Base-by-base conservation (phyloP, 305 asterid species). In the Fraxinus greggii region DNA sequence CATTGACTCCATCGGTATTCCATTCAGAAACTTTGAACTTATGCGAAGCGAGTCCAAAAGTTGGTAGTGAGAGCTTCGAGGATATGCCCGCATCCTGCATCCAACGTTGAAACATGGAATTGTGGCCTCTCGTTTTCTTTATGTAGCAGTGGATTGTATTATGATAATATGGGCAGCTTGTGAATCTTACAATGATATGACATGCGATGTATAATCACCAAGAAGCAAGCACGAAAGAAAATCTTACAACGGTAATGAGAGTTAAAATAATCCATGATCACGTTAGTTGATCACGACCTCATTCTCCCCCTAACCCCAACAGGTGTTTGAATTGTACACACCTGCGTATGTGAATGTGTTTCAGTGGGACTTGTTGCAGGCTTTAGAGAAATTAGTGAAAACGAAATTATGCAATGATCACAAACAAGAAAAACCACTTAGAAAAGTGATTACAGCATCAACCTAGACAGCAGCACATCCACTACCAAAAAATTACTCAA, bases 21-120 rank as follows among this genome's bases (percentile, higher is more conserved):
- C 90, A 91, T 63, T 91, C 91, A 1, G 97, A 84, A 24, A 85
- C 87, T 82, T 89, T 91, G 78, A 92, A 92, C 92, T 96, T 96
- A 88, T 90, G 89, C 0, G 98, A 87, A 77, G 92, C 94, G 9
- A 96, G 97, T 31, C 97, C 98, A 89, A 96, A 94, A n/a, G 90
- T 84, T 13, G 94, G 94, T 33, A 94, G 85, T 1, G 89, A 81
- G 59, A 94, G 86, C 83, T 89, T 91, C 17, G 33, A 38, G 2
- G 87, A 76, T 86, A 86, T 81, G 59, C 83, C 88, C 45, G 38
- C 13, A 38, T 38, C 45, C 13, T 38, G 13, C 45, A 38, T 36
- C 2, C 2, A 36, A 1, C 2, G 45, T 38, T 8, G 45, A 38
- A 38, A 38, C 3, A 38, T 38, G 13, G 45, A 38, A 38, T 38